A percentile compares a stretch with the other conserved stretches of the same genome.
Conservation (phyloP, 257 asterid genomes). For the Fraxinus americana region DNA sequence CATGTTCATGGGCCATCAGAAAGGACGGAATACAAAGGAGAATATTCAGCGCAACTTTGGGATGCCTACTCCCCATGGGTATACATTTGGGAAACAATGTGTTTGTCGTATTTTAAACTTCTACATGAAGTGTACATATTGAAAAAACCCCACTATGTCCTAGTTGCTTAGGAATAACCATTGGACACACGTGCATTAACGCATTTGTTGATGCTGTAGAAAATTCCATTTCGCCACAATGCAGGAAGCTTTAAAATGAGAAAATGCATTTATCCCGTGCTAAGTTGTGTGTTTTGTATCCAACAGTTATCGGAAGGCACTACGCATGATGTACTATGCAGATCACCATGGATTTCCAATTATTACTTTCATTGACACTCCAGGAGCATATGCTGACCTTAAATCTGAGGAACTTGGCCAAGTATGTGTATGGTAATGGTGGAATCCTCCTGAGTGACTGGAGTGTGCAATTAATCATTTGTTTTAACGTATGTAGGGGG, state of each 20-base stretch:
- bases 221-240: conserved; percentile 1
- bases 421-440: conserved; percentile 43
- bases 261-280: conserved; percentile 2
- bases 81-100: conserved; percentile 26
- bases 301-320: conserved; percentile 84
- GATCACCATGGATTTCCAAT: conserved; percentile 94
- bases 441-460: conserved; percentile 17
- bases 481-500: conserved; percentile 63
- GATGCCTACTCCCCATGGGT: conserved; percentile 99
- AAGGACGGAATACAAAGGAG: conserved; percentile 90
- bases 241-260: conserved; percentile 3
- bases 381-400: conserved; percentile 94
- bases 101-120: conserved; percentile 9
- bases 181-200: background rate
- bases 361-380: conserved; percentile 86
- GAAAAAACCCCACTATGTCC: background rate
- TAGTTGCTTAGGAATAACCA: background rate
- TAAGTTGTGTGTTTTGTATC: conserved; percentile 23
- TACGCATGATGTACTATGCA: conserved; percentile 89
- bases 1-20: conserved; percentile 95
- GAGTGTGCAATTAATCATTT: conserved; percentile 17
- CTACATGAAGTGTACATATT: background rate
- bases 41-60: conserved; percentile 89
- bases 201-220: background rate
- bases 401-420: conserved; percentile 85